phyloP scores from a whole-genome alignment of 2,329 filamentous ascomycete species.

The Chrysoporthe puriensis region DNA sequence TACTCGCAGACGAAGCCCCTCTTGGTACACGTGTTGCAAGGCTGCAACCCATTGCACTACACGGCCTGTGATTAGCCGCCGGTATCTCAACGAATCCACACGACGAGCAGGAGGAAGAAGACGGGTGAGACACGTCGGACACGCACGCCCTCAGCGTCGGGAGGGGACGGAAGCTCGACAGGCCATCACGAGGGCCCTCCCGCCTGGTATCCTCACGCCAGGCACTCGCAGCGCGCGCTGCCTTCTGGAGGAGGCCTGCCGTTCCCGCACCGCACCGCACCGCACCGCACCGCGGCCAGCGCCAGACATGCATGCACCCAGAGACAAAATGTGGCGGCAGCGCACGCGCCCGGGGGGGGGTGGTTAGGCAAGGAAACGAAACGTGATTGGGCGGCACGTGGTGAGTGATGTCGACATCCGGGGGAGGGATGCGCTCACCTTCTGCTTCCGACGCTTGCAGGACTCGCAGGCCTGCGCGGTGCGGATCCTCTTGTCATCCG shows the following conservation, averaged over 20 bases:
- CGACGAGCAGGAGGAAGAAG: background rate
- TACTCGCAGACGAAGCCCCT: slow-evolving; percentile 52
- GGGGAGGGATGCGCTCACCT: slow-evolving; percentile 49
- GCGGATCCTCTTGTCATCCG: slow-evolving; percentile 63
- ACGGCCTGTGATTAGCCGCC: slow-evolving; percentile 22
- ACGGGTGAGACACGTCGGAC: background rate
- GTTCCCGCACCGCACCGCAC: background rate
- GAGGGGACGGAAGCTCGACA: too few relatives aligned
- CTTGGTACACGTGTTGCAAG: slow-evolving; percentile 63
- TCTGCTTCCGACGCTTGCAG: slow-evolving; percentile 70
- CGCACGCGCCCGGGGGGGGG: background rate
- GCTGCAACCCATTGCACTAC: slow-evolving; percentile 62
- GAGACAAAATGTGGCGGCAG: background rate
- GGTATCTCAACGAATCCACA: background rate
- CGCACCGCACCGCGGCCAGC: background rate
- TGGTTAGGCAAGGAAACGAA: background rate
- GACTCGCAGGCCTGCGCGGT: slow-evolving; percentile 66
- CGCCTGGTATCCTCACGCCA: too few relatives aligned
- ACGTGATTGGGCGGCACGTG: background rate
- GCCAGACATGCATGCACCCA: background rate
- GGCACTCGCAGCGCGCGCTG: too few relatives aligned
- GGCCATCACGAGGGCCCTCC: too few relatives aligned
- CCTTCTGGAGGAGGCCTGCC: too few relatives aligned
- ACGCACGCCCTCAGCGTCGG: background rate
- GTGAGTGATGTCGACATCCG: background rate